Evolutionary conservation across 1,284 basidiomycete species (phyloP).

Genomic region (Cutaneotrichosporon sp.): DNA sequence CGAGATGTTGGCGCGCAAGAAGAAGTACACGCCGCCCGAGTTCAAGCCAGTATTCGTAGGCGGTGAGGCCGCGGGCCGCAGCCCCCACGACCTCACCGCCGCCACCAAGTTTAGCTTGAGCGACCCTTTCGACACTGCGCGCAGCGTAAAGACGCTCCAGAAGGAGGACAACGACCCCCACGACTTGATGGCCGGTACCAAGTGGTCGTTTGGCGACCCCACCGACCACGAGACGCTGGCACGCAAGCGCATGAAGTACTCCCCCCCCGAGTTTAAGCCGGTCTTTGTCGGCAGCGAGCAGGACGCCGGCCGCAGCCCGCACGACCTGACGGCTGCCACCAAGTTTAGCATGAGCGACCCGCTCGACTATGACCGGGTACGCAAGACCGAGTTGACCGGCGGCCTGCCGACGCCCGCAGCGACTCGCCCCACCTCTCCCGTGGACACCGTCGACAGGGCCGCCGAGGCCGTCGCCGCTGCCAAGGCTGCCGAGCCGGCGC

Average conservation of each 20-base stretch:
- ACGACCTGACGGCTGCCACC: constrained; percentile 1
- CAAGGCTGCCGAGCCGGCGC: background rate
- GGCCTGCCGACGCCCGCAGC: background rate
- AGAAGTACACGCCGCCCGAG: background rate
- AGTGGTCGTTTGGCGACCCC: constrained; percentile 3
- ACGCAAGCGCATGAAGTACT: constrained; percentile 7
- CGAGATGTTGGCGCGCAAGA: background rate
- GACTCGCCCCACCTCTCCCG: background rate
- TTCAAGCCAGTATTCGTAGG: constrained; percentile 8
- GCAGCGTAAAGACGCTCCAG: background rate
- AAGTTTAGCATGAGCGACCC: constrained; percentile 6
- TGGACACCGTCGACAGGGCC: background rate
- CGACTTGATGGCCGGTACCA: constrained; percentile 1
- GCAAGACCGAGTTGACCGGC: background rate
- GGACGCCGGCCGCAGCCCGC: background rate
- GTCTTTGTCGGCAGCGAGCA: constrained; percentile 4
- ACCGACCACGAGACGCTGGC: constrained; percentile 8
- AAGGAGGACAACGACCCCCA: constrained; percentile 4
- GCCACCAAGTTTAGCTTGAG: background rate
- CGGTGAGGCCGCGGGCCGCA: background rate
- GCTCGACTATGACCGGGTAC: background rate
- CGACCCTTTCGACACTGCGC: background rate
- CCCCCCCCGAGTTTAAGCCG: constrained; percentile 2
- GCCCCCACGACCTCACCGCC: background rate
- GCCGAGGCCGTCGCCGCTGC: constrained; percentile 4